A percentile compares a stretch with the other conserved stretches of the same genome.
Conservation (phyloP, 257 asterid species). For the Rhazya stricta region DNA sequence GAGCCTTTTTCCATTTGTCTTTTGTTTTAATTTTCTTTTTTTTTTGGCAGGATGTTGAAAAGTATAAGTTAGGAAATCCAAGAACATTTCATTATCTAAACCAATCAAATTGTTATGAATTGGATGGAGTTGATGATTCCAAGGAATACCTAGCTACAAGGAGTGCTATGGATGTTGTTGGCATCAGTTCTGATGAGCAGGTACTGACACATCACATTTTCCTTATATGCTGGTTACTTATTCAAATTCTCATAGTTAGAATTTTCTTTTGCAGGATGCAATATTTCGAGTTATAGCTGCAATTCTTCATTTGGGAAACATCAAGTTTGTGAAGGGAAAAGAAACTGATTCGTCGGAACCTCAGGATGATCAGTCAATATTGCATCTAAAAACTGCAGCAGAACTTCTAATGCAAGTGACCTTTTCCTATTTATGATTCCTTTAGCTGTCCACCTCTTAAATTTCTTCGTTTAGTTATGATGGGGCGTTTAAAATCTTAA, state of each 20-base stretch:
- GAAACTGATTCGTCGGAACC: slow-evolving; percentile 76
- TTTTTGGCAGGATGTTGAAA: slow-evolving; percentile 52
- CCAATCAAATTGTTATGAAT: slow-evolving; percentile 61
- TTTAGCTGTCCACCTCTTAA: neutral
- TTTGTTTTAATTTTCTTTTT: slow-evolving; percentile 3
- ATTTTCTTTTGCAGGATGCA: slow-evolving; percentile 55
- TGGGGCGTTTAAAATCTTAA: slow-evolving; percentile 12
- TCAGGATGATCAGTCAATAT: slow-evolving; percentile 64
- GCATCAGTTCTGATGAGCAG: slow-evolving; percentile 76
- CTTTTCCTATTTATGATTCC: slow-evolving; percentile 6
- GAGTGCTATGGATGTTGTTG: slow-evolving; percentile 87
- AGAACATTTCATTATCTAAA: slow-evolving; percentile 71
- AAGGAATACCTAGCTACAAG: slow-evolving; percentile 68
- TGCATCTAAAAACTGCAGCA: slow-evolving; percentile 66
- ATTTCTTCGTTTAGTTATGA: neutral
- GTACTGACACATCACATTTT: slow-evolving; percentile 23
- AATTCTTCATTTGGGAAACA: slow-evolving; percentile 83
- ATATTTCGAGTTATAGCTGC: slow-evolving; percentile 87
- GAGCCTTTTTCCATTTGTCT: neutral
- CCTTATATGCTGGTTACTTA: slow-evolving; percentile 13
- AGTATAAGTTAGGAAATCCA: slow-evolving; percentile 66
- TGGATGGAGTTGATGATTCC: slow-evolving; percentile 69
- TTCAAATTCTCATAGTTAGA: slow-evolving; percentile 11
- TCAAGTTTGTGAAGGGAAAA: slow-evolving; percentile 60
- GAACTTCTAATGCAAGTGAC: slow-evolving; percentile 66